phyloP scores from a whole-genome alignment of 108 stramenopile species.

The Nitzschia palea region DNA sequence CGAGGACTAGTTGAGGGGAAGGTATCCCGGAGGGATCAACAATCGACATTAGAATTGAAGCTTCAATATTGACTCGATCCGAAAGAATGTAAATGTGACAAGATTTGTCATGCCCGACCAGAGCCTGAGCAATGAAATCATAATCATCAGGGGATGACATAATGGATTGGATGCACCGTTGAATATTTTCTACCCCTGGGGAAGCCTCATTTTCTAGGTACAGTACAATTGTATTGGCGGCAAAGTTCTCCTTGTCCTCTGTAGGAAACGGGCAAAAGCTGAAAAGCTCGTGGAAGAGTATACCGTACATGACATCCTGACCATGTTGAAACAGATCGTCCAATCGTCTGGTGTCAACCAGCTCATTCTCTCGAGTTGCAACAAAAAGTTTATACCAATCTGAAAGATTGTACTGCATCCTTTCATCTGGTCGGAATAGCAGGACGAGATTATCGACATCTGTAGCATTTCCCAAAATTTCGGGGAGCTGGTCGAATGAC shows the following conservation, averaged over 20 bases:
- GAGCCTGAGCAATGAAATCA: neutral
- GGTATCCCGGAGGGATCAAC: neutral
- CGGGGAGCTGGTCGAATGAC: neutral
- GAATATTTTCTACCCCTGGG: neutral
- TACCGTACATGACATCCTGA: neutral
- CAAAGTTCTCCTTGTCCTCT: neutral
- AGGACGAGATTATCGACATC: neutral
- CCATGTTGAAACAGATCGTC: neutral
- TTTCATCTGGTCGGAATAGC: neutral
- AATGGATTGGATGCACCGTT: neutral
- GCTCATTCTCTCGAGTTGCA: neutral
- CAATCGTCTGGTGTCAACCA: neutral
- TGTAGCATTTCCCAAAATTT: neutral
- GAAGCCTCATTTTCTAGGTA: neutral
- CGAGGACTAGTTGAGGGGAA: neutral
- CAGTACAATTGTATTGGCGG: neutral
- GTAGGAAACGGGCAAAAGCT: neutral
- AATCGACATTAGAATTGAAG: neutral
- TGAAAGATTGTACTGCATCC: neutral
- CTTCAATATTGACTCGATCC: neutral
- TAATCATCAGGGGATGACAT: neutral
- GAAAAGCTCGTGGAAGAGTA: slow-evolving; percentile 7
- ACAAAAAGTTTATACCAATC: neutral
- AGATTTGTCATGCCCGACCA: neutral
- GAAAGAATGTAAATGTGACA: slow-evolving; percentile 7